Evolutionary conservation across 2,329 filamentous ascomycete genomes (phyloP), one percentile per base, ranked within the genome.

Genomic region (Fusarium siculi): DNA sequence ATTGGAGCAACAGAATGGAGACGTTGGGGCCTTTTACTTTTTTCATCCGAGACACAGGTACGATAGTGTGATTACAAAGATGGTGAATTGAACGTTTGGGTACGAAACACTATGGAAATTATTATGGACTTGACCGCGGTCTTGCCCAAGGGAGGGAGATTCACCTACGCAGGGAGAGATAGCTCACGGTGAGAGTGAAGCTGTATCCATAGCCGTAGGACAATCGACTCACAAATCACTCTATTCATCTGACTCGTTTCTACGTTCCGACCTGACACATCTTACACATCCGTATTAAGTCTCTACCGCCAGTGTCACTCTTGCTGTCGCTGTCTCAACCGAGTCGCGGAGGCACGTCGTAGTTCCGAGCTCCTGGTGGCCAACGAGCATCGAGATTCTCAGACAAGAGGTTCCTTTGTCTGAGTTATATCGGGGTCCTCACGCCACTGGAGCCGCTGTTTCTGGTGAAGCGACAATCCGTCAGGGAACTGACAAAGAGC

Each of bases 281-380:
- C 40, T 61, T 46, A 53, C 46, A 66, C 58, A 64, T 68, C 60
- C 61, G 42, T 61, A 19, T 50, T 25, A 42, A 57, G 30, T 47
- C 56, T 74, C 68, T 68, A 52, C 59, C 60, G 66, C 55, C 55
- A 37, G 21, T 30, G 55, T 37, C 42, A 30, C 55, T 50, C 21
- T 50, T 18, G 42, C 16, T 28, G 42, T 77, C 70, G 58, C 60
- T 76, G 74, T 77, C 76, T 76, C 74, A 77, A 76, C 70, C 61
- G 47, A 60, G 49, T 56, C 60, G 53, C 52, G 60, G 73, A 77
- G 66, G 61, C 64, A 74, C 66, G 62, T 70, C 63, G 54, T 43
- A 49, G 52, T 64, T 73, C 73, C 58, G 69, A 67, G 47, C n/a
- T 36, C 52, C 50, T 57, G 63, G 65, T 30, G 63, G 34, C 60